phyloP scores from a whole-genome alignment of 768 basidiomycete species.

The Amanita inopinata region DNA sequence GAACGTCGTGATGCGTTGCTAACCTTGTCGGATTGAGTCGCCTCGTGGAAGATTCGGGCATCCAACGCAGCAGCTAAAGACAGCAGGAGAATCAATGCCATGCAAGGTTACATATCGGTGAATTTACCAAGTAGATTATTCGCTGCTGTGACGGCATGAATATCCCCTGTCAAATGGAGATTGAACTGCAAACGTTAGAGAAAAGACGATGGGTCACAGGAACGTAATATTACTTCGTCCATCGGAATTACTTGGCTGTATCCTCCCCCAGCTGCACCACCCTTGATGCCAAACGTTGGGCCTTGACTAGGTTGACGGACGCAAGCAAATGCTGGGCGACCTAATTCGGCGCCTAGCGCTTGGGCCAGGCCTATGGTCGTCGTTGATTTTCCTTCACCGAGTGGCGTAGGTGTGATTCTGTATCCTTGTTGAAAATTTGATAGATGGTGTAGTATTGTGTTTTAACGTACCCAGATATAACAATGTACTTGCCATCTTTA shows the following conservation, averaged over 20 bases:
- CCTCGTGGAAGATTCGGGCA: slow-evolving; percentile 96
- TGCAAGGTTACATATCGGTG: not conserved
- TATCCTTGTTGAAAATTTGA: slow-evolving; percentile 10
- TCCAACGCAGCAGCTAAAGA: slow-evolving; percentile 83
- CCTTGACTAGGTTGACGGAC: slow-evolving; percentile 98
- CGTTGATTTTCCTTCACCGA: slow-evolving; percentile 98
- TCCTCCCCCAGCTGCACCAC: slow-evolving; percentile 95
- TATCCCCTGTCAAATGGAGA: slow-evolving; percentile 92
- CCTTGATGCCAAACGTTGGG: slow-evolving; percentile 98
- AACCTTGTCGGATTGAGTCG: slow-evolving; percentile 89
- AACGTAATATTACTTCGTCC: slow-evolving; percentile 82
- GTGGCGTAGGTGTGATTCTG: slow-evolving; percentile 91
- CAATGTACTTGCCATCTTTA: slow-evolving; percentile 91
- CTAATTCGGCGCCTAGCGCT: slow-evolving; percentile 89
- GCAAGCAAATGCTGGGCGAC: slow-evolving; percentile 89
- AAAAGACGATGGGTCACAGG: not conserved
- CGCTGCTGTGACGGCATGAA: slow-evolving; percentile 94
- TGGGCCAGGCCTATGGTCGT: slow-evolving; percentile 96
- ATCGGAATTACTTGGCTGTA: slow-evolving; percentile 99
- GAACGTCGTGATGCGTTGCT: not conserved
- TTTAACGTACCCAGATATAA: slow-evolving; percentile 81
- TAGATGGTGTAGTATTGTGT: not conserved
- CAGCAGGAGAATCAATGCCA: slow-evolving; percentile 10
- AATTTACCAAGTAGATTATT: slow-evolving; percentile 84
- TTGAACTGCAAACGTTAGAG: slow-evolving; percentile 57